phyloP scores from a whole-genome alignment of 331 rosid species.

The Ulmus americana region DNA sequence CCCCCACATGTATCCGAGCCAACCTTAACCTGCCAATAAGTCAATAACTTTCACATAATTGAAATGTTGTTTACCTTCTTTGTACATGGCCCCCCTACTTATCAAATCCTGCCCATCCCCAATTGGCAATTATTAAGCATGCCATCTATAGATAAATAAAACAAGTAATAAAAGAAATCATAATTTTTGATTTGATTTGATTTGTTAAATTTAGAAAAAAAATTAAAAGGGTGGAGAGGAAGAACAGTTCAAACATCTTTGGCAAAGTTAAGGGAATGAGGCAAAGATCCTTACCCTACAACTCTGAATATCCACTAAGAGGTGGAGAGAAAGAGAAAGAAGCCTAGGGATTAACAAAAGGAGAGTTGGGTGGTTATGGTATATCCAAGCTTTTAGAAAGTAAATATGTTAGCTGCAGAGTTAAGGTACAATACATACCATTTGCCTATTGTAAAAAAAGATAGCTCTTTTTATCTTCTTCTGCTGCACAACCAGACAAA shows the following conservation, averaged over 20 bases:
- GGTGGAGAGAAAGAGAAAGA: conserved; percentile 17
- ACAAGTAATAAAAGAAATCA: too few species aligned
- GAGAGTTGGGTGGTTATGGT: conserved; percentile 44
- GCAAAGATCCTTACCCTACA: conserved; percentile 34
- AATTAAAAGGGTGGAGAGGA: neutral
- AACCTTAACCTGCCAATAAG: conserved; percentile 21
- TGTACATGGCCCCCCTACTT: too few species aligned
- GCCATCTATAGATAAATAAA: too few species aligned
- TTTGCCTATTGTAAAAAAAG: conserved; percentile 67
- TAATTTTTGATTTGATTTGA: too few species aligned
- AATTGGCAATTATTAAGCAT: too few species aligned
- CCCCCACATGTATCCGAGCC: conserved; percentile 31
- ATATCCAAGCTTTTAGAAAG: conserved; percentile 92
- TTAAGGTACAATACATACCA: conserved; percentile 68
- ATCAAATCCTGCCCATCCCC: too few species aligned
- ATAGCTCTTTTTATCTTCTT: conserved; percentile 32
- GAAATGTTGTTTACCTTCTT: neutral
- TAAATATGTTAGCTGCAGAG: conserved; percentile 52
- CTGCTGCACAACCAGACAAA: conserved; percentile 60
- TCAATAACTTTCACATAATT: conserved; percentile 15
- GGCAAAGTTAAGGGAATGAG: conserved; percentile 32
- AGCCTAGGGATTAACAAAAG: conserved; percentile 82
- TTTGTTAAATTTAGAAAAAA: neutral
- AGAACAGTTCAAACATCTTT: neutral
- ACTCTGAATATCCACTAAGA: conserved; percentile 36